A percentile compares a stretch with the other conserved stretches of the same genome.
phyloP scores from a whole-genome alignment of 805 yeast species.

The Candida boidinii region DNA sequence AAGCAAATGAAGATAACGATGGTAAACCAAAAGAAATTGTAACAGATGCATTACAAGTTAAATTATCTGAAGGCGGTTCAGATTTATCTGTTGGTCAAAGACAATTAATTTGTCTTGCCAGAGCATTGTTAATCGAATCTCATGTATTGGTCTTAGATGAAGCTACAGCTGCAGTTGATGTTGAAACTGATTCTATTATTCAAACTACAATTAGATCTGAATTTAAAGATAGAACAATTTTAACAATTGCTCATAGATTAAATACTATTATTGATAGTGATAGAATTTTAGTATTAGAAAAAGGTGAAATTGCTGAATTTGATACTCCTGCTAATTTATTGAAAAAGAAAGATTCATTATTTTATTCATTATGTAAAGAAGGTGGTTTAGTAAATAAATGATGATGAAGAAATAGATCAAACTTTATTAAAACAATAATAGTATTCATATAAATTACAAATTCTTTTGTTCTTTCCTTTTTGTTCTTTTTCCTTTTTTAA shows the following conservation, averaged over 20 bases:
- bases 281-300: conserved; percentile 64
- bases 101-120: conserved; percentile 75
- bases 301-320: conserved; percentile 69
- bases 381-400: conserved; percentile 51
- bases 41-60: conserved; percentile 17
- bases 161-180: conserved; percentile 87
- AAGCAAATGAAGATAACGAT: too few relatives aligned
- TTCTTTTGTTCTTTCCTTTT: too few relatives aligned
- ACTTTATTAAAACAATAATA: not conserved
- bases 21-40: too few relatives aligned
- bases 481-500: too few relatives aligned
- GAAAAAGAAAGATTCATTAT: conserved; percentile 56
- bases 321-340: conserved; percentile 64
- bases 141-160: conserved; percentile 70
- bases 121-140: conserved; percentile 61
- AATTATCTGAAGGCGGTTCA: conserved; percentile 31
- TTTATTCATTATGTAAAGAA: conserved; percentile 73
- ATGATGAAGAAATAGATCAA: conserved; percentile 10
- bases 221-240: conserved; percentile 67
- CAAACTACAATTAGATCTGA: conserved; percentile 74
- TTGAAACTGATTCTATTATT: conserved; percentile 68
- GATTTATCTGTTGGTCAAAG: conserved; percentile 85
- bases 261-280: conserved; percentile 81
- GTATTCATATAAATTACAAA: too few relatives aligned
- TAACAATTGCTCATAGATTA: conserved; percentile 80